Evolutionary conservation across 345 rosid genomes (phyloP), one percentile per base, ranked within the genome.

Genomic region (Murraya koenigii): DNA sequence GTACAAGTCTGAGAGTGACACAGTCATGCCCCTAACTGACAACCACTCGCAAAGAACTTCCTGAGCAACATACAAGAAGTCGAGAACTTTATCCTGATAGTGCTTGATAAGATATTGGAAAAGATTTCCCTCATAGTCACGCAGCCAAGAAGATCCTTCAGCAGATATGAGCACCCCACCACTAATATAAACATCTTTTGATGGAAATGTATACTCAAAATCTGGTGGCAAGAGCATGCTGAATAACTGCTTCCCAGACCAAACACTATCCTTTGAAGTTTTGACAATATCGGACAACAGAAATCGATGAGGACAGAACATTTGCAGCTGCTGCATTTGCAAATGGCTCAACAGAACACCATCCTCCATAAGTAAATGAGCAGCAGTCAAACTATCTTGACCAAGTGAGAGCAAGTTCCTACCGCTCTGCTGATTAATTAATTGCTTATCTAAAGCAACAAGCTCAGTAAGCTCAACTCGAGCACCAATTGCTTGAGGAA

Each of bases 21-120:
- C 97, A 28, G 97, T 96, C 49, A 92, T 74, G 13, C 99, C 99
- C 67, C 95, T 88, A 83, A 66, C 82, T 54, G 89, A 82, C 84
- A 96, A 77, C 98, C 97, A 94, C 84, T 96, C 93, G 23, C 97
- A 94, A 56, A 96, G 90, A 87, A 89, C 89, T 87, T 88, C 91
- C 83, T 96, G 99, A 63, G 94, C 90, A 17, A 82, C 79, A 78
- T 83, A 76, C 77, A 96, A 75, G 81, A 92, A 80, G 49, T 92
- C 92, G n/a, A 96, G 91, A 61, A 84, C 84, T 78, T 81, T 81
- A 67, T 73, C 82, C 75, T 79, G 88, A 67, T 75, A 79, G 17
- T 86, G 78, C 71, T 87, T 82, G n/a, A 87, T 73, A 55, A 96
- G 87, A 62, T 91, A 86, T 81, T 94, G 91, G 39, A 94, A 88